Evolutionary conservation across 805 yeast species (phyloP), one percentile per base, ranked within the genome.

Genomic region (Kazachstania bromeliacearum): DNA sequence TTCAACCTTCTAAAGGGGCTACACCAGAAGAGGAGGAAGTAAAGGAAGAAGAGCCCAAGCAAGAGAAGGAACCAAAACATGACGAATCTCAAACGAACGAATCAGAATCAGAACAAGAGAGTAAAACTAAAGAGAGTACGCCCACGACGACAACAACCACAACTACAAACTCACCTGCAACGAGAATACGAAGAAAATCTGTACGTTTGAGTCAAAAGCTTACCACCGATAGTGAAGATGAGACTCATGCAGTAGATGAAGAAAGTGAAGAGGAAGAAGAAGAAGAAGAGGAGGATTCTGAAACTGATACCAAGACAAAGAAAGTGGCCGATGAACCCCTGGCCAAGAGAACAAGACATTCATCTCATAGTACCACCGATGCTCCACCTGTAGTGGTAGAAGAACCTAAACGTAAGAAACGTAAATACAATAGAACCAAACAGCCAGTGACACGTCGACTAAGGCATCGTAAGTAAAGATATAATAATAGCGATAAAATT

Each of bases 381-480:
- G 14, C 14, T 29, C 15, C 33, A 13, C 22, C 18, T 7, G 13
- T 3, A 19, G 14, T 15, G 26, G 12, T 5, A 10, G 43, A 40
- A 41, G 30, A 18, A 34, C 28, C 33, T 27, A 36, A 28, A 23
- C 22, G 32, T 14, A 31, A 36, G 19, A n/a, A n/a, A n/a, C n/a
- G n/a, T n/a, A n/a, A n/a, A n/a, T n/a, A 16, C 24, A 7, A 16
- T 19, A 5, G 24, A 22, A 14, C 39, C 48, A 30, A 41, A 44
- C 7, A 45, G 62, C n/a, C n/a, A 33, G 54, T 53, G 6, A 54
- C 62, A 1, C 50, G 55, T 24, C 45, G 62, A 31, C 44, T 56
- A 30, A 47, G 59, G 34, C 51, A 48, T 36, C 41, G 47, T 26
- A 53, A 46, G 34, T 53, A 46, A 40, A 20, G 18, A 37, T n/a